Conservation (phyloP, 2,329 filamentous ascomycete genomes). For the Scorias spongiosa region DNA sequence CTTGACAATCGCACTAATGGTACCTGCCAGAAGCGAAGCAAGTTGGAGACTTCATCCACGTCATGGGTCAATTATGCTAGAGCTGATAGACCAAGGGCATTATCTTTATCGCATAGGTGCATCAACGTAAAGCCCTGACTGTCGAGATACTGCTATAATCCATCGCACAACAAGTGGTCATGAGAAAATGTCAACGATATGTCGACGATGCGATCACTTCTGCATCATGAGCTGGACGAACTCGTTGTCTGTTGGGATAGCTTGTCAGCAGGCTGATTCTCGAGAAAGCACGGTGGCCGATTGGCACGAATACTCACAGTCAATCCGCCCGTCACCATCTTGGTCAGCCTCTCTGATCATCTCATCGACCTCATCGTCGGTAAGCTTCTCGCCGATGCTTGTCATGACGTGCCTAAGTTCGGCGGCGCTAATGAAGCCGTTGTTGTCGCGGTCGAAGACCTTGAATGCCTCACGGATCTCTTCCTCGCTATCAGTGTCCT, state of each 20-base stretch:
- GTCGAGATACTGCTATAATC: no score
- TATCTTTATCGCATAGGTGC: no score
- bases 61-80: no score
- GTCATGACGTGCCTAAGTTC: conserved; percentile 50
- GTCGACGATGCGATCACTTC: conserved; percentile 21
- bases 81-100: no score
- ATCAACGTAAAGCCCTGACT: no score
- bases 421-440: conserved; percentile 48
- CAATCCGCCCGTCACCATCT: conserved; percentile 49
- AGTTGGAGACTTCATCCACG: no score
- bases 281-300: not conserved
- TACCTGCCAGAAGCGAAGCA: no score
- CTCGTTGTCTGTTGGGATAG: conserved; percentile 32
- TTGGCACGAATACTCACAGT: conserved; percentile 33
- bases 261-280: conserved; percentile 1
- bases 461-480: conserved; percentile 52
- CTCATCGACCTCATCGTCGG: conserved; percentile 48
- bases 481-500: conserved; percentile 46
- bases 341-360: conserved; percentile 52
- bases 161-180: no score
- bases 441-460: conserved; percentile 52
- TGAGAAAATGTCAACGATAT: no score
- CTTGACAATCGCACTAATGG: no score
- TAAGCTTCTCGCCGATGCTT: conserved; percentile 48
- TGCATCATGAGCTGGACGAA: conserved; percentile 43